Evolutionary conservation across 108 stramenopile species (phyloP), one percentile per base, ranked within the genome.

Genomic region (Halocafeteria seosinensis): DNA sequence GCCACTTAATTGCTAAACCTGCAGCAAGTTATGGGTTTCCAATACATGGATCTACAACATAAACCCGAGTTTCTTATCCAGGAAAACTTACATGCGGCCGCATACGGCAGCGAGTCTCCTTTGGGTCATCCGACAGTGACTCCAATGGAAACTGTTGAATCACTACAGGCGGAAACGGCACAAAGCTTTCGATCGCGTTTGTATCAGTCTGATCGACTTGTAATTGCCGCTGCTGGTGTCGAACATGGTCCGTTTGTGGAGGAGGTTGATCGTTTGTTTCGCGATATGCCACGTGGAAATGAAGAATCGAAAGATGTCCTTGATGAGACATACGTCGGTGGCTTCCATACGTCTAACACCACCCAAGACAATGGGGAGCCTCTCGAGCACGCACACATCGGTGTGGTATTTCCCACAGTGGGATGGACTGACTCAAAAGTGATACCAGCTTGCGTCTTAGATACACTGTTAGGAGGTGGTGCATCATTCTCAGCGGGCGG

Each of bases 401-500:
- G 87, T 31, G 60, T 95, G 47, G 93, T 82, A 26, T 91, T 98
- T 61, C 84, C 88, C 34, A 82, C 91, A 9, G 92, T 89, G 0
- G 94, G 96, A 5, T 98, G 94, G 94, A 62, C 61, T 38, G n/a
- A 65, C 23, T 88, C 63, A 5, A 60, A 63, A 3, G 66, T 67
- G 2, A 25, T 92, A n/a, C 76, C 90, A 8, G 78, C 81, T 5
- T 94, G 92, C 57, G 92, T 95, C 32, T 70, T 98, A 34, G 92
- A 98, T 74, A 90, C 87, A 28, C 77, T 98, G 21, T 72, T 96
- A 32, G 96, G 96, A 1, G 95, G 95, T 9, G 95, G 95, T 8
- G 79, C 72, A 50, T 90, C 89, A 38, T 98, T 98, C 73, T 94
- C 92, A 0, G 92, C 97, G 17, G 97, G 97, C 26, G 97, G 97